These are phyloP conservation scores for Bacidia gigantensis DNA, from an alignment of 495 filamentous ascomycete genomes.

Conservation along the genomic window DNA sequence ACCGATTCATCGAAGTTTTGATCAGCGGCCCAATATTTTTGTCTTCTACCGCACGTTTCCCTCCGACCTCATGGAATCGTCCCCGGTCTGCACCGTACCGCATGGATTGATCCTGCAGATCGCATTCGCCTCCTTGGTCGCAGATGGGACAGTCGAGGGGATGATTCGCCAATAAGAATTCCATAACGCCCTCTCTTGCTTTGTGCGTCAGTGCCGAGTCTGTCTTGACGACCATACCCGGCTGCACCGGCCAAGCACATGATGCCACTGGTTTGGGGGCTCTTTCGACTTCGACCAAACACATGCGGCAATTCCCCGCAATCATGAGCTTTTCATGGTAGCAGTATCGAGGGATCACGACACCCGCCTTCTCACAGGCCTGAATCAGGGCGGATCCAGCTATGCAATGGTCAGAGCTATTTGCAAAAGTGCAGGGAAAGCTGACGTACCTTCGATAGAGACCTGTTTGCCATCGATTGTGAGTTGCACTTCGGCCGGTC, in stretches of 20 bases:
- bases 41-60: constrained; percentile 95
- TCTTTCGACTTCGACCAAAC: constrained; percentile 91
- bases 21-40: constrained; percentile 98
- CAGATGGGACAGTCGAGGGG: constrained; percentile 96
- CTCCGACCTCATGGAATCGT: constrained; percentile 85
- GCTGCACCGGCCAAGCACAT: constrained; percentile 96
- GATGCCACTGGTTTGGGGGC: constrained; percentile 94
- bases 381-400: constrained; percentile 89
- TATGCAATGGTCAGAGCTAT: constrained; percentile 10
- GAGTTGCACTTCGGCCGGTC: constrained; percentile 82
- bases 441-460: constrained; percentile 70
- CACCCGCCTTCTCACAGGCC: constrained; percentile 95
- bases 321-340: constrained; percentile 99
- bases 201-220: constrained; percentile 92
- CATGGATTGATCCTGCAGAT: constrained; percentile 98
- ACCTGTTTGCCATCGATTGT: constrained; percentile 95
- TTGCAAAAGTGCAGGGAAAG: background rate
- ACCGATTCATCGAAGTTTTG: constrained; percentile 99
- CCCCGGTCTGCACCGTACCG: constrained; percentile 91
- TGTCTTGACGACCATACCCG: constrained; percentile 98
- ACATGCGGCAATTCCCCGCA: constrained; percentile 99
- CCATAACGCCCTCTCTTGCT: constrained; percentile 96
- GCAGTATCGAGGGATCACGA: constrained; percentile 90
- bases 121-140: constrained; percentile 97
- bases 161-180: constrained; percentile 94